Conservation (phyloP, 176 grass and related monocot species). For the Sorghum bicolor region DNA sequence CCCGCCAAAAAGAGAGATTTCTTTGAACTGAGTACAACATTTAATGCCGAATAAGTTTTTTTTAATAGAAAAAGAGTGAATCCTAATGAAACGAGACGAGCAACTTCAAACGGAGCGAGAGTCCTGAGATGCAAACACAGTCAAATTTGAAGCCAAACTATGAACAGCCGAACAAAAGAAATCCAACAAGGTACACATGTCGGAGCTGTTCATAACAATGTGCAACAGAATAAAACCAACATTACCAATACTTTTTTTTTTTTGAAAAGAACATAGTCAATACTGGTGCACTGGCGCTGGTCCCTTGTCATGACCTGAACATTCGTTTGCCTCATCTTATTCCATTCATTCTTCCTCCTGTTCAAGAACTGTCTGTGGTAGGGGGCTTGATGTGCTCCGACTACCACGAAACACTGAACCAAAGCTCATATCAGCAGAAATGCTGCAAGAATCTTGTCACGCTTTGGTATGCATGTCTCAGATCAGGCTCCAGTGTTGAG, state of each 20-base stretch:
- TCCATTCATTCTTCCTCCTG: background rate
- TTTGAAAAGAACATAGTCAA: background rate
- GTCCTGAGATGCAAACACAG: background rate
- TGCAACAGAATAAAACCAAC: background rate
- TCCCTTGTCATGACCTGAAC: background rate
- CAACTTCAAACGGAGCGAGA: background rate
- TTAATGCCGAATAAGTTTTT: no score
- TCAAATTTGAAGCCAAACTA: background rate
- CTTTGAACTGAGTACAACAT: no score
- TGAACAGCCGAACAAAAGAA: background rate
- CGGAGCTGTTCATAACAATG: background rate
- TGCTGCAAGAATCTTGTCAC: background rate
- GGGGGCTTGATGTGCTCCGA: background rate
- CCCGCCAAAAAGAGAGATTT: no score
- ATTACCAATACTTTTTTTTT: background rate
- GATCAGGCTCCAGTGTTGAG: conserved; percentile 3
- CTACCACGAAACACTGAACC: background rate
- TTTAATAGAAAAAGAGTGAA: no score
- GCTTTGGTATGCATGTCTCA: conserved; percentile 1
- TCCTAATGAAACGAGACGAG: background rate
- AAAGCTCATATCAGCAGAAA: background rate
- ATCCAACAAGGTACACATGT: background rate
- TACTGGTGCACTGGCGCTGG: background rate
- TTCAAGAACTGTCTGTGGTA: background rate
- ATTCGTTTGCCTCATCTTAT: background rate